These are phyloP conservation scores for Sphaerulina musiva DNA, from an alignment of 2,329 filamentous ascomycete species.

Conservation along the genomic window DNA sequence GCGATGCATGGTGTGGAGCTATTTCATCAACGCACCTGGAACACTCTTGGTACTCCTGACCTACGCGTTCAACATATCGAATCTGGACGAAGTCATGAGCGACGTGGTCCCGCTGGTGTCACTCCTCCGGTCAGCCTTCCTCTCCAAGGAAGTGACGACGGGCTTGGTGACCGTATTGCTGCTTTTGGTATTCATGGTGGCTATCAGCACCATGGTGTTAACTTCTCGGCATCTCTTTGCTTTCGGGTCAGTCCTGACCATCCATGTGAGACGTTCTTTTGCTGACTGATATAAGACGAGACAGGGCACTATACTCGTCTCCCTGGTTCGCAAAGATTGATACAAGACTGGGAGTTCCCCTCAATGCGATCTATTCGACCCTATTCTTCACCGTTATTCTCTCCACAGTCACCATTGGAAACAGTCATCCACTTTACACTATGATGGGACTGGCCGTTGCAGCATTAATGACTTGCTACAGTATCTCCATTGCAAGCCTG, in stretches of 20 bases:
- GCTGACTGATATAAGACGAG: conserved; percentile 23
- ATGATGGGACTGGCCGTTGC: conserved; percentile 38
- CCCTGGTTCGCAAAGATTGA: conserved; percentile 32
- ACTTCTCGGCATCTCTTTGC: conserved; percentile 37
- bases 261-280: conserved; percentile 20
- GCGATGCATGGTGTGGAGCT: conserved; percentile 38
- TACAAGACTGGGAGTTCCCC: conserved; percentile 19
- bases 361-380: conserved; percentile 31
- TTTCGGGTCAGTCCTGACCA: conserved; percentile 34
- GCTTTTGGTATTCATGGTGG: conserved; percentile 35
- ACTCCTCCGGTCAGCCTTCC: conserved; percentile 33
- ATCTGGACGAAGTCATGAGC: conserved; percentile 26
- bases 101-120: conserved; percentile 31
- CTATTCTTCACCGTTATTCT: conserved; percentile 31
- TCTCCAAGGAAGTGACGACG: conserved; percentile 25
- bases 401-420: conserved; percentile 25
- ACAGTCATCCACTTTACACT: conserved; percentile 38
- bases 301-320: conserved; percentile 37
- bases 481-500: conserved; percentile 35
- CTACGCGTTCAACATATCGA: conserved; percentile 34
- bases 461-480: conserved; percentile 40
- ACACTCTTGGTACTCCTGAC: conserved; percentile 30
- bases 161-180: conserved; percentile 31
- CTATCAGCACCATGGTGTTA: conserved; percentile 36
- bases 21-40: conserved; percentile 31